Conservation (phyloP, 1,284 basidiomycete genomes). For the Sutorius eximius region DNA sequence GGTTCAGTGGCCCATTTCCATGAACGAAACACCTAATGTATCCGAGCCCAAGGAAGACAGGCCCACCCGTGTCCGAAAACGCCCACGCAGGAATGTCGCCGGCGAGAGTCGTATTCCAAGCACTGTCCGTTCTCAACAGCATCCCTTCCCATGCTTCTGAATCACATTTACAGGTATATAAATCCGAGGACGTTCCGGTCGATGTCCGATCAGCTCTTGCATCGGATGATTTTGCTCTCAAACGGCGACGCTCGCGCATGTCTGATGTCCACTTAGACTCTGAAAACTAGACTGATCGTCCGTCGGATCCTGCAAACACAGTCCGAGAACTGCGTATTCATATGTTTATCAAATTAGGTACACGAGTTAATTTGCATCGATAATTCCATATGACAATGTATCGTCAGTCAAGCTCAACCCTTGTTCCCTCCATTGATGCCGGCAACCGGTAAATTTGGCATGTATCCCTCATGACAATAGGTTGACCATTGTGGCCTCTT, state of each 20-base stretch:
- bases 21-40: conserved; percentile 10
- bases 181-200: conserved; percentile 27
- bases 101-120: conserved; percentile 21
- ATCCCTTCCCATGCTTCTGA: not conserved
- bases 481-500: not conserved
- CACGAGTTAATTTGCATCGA: conserved; percentile 26
- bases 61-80: conserved; percentile 27
- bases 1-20: conserved; percentile 33
- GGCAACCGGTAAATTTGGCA: conserved; percentile 11
- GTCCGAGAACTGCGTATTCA: conserved; percentile 12
- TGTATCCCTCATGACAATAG: conserved; percentile 20
- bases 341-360: conserved; percentile 25
- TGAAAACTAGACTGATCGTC: conserved; percentile 27
- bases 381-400: conserved; percentile 8
- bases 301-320: conserved; percentile 9
- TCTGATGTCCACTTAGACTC: conserved; percentile 36
- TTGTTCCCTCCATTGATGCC: conserved; percentile 7
- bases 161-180: conserved; percentile 30
- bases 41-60: conserved; percentile 24
- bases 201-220: conserved; percentile 25
- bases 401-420: not conserved
- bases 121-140: conserved; percentile 21
- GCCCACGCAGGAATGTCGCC: conserved; percentile 20
- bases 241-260: conserved; percentile 42
- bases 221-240: conserved; percentile 33